These are phyloP conservation scores for Trichoderma sp. DNA, from an alignment of 2,329 filamentous ascomycete species.

Conservation along the genomic window DNA sequence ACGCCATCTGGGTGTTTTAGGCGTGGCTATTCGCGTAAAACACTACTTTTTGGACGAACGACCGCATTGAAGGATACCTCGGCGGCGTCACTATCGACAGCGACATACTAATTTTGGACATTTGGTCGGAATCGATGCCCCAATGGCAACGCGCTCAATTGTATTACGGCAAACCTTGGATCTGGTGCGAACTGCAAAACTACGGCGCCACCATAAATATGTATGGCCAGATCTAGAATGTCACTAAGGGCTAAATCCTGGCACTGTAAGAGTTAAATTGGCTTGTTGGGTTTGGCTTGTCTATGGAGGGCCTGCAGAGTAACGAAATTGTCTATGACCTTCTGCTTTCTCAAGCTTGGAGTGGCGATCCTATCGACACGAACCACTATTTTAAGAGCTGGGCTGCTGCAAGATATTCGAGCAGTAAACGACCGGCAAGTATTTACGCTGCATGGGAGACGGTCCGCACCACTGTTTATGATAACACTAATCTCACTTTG, in stretches of 20 bases:
- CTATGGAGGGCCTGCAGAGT: not conserved
- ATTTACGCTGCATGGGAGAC: conserved; percentile 47
- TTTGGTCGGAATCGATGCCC: conserved; percentile 49
- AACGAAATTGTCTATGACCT: not conserved
- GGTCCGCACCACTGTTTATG: conserved; percentile 45
- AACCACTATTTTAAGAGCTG: not conserved
- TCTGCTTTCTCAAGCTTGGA: not conserved
- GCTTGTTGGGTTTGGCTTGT: not conserved
- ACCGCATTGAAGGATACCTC: conserved; percentile 49
- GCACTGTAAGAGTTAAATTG: not conserved
- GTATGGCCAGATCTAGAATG: conserved; percentile 49
- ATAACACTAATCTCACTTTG: conserved; percentile 44
- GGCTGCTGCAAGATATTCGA: not conserved
- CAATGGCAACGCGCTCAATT: conserved; percentile 50
- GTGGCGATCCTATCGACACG: not conserved
- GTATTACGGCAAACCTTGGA: conserved; percentile 53
- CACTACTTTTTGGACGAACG: conserved; percentile 43
- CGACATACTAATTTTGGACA: conserved; percentile 52
- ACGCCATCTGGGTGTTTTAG: conserved; percentile 52
- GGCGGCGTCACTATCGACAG: conserved; percentile 41
- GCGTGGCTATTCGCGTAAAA: conserved; percentile 49
- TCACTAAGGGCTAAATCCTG: conserved; percentile 44
- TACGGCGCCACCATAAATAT: conserved; percentile 50
- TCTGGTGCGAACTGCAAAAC: conserved; percentile 53
- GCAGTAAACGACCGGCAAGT: not conserved